Conservation (phyloP, 768 basidiomycete species). For the Piloderma croceum region DNA sequence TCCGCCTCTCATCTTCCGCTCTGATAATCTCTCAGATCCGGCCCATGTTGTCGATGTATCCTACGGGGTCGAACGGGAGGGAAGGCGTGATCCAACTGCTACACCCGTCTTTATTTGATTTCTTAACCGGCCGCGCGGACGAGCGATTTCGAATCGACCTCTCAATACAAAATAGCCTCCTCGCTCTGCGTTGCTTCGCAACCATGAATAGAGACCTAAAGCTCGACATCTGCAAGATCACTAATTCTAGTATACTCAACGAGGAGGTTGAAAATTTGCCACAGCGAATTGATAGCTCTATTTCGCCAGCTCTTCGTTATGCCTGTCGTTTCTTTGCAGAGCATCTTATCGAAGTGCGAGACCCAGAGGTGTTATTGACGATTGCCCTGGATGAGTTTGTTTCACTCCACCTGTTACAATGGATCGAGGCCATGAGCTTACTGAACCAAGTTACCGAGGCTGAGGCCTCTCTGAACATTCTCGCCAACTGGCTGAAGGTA, state of each 20-base stretch:
- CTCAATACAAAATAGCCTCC: too few relatives aligned
- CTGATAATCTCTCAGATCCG: too few relatives aligned
- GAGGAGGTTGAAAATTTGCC: neutral
- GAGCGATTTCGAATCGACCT: too few relatives aligned
- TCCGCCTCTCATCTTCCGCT: too few relatives aligned
- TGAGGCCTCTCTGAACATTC: neutral
- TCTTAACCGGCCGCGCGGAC: slow-evolving; percentile 12
- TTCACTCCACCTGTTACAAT: slow-evolving; percentile 23
- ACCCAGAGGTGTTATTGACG: too few relatives aligned
- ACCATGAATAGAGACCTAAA: slow-evolving; percentile 4
- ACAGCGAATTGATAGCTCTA: neutral
- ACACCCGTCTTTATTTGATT: slow-evolving; percentile 18
- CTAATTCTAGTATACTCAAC: slow-evolving; percentile 1
- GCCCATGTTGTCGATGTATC: too few relatives aligned
- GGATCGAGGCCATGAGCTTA: slow-evolving; percentile 28
- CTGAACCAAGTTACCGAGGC: slow-evolving; percentile 8
- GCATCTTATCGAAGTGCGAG: too few relatives aligned
- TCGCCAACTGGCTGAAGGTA: slow-evolving; percentile 5
- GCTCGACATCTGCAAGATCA: slow-evolving; percentile 6
- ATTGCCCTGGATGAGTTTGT: neutral
- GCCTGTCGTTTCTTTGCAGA: too few relatives aligned
- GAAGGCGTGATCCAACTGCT: too few relatives aligned
- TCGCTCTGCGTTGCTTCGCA: too few relatives aligned
- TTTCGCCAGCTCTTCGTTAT: too few relatives aligned
- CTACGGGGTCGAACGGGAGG: too few relatives aligned